phyloP scores from a whole-genome alignment of 140 eudicot species.

The Bidens hawaiensis region DNA sequence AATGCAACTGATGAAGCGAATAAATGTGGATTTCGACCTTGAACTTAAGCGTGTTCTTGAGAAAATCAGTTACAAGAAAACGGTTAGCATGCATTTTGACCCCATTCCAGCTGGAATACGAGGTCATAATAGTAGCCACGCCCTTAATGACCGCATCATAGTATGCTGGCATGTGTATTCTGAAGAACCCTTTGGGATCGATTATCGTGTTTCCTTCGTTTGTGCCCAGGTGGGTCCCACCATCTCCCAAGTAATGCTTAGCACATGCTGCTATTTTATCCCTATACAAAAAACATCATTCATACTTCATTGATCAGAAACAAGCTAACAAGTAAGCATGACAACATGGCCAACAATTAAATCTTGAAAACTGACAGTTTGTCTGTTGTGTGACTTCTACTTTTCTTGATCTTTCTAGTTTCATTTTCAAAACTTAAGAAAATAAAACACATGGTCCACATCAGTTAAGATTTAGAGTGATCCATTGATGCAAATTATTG shows the following conservation, averaged over 20 bases:
- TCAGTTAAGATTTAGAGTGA: neutral
- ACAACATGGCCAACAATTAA: neutral
- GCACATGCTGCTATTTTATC: conserved; percentile 56
- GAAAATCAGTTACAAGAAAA: conserved; percentile 49
- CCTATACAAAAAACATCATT: conserved; percentile 15
- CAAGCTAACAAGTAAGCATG: conserved; percentile 20
- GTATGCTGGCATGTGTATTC: conserved; percentile 70
- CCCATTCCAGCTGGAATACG: conserved; percentile 74
- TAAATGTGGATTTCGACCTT: no score
- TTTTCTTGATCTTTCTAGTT: neutral
- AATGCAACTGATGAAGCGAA: neutral
- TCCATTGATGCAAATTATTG: conserved; percentile 7
- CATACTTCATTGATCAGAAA: no score
- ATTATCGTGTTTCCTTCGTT: conserved; percentile 56
- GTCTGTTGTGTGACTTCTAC: neutral
- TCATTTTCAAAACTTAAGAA: neutral
- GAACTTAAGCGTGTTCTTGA: conserved; percentile 47
- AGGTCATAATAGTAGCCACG: conserved; percentile 55
- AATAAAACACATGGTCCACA: conserved; percentile 17
- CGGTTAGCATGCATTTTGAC: conserved; percentile 57
- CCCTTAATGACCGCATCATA: conserved; percentile 55
- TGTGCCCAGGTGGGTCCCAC: conserved; percentile 54
- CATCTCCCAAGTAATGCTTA: conserved; percentile 68
- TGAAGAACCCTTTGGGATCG: conserved; percentile 42
- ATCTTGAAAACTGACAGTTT: conserved; percentile 9